Evolutionary conservation across 1,139 yeast species (phyloP).

Genomic region (Candida gigantensis): DNA sequence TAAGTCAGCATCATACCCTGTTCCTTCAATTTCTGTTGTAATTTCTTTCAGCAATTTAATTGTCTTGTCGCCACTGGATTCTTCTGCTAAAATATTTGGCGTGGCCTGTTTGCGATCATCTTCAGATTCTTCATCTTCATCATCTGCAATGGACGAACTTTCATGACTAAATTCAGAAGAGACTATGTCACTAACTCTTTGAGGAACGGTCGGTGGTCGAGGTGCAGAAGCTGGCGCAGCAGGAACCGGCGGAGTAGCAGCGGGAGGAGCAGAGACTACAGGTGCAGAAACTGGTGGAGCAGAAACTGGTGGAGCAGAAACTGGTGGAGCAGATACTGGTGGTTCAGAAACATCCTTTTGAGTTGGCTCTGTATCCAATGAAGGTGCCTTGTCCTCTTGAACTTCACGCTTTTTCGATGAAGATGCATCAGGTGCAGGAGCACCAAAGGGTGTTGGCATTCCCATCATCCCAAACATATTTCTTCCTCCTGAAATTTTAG

Average conservation of each 20-base stretch:
- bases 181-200: conserved; percentile 2
- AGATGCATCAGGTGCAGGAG: conserved; percentile 21
- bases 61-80: conserved; percentile 8
- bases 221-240: conserved; percentile 1
- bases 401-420: conserved; percentile 5
- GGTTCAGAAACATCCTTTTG: neutral
- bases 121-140: conserved; percentile 25
- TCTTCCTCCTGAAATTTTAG: conserved; percentile 89
- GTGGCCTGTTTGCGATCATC: conserved; percentile 8
- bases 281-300: conserved; percentile 3
- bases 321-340: conserved; percentile 4
- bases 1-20: conserved; percentile 48
- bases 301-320: neutral
- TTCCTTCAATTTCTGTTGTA: conserved; percentile 30
- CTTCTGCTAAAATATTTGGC: conserved; percentile 20
- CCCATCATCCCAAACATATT: conserved; percentile 87
- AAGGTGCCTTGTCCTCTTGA: conserved; percentile 5
- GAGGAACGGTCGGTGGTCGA: neutral
- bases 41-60: conserved; percentile 14
- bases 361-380: conserved; percentile 13
- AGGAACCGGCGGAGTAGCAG: too few species aligned
- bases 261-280: conserved; percentile 2
- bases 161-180: conserved; percentile 16
- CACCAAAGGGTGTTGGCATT: conserved; percentile 44
- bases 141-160: conserved; percentile 33